Evolutionary conservation across 225 moss, liverwort and hornwort species (phyloP).

Genomic region (Pseudoscleropodium purum): DNA sequence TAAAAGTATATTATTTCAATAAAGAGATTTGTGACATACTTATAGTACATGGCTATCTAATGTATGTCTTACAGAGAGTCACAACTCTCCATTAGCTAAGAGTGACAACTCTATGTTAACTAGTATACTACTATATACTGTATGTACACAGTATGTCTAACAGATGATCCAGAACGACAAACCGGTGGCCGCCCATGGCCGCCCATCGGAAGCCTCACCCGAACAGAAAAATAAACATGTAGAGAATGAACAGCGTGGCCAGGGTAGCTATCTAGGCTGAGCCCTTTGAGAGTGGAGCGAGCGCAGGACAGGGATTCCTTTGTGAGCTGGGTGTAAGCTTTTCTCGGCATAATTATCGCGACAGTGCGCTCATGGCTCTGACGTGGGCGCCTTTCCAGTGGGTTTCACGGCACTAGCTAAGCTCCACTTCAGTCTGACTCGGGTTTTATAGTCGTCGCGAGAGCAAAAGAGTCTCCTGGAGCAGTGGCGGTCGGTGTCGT

Average conservation of each 20-base stretch:
- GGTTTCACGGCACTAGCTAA: neutral
- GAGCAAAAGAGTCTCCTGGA: neutral
- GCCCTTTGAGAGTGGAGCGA: neutral
- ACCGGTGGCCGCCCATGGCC: constrained; percentile 22
- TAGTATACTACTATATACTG: no score
- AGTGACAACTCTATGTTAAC: no score
- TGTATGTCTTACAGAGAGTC: no score
- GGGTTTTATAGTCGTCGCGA: neutral
- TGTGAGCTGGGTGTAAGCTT: constrained; percentile 19
- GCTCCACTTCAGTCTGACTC: neutral
- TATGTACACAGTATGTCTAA: no score
- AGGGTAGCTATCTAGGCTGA: neutral
- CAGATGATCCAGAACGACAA: constrained; percentile 26
- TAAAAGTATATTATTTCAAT: no score
- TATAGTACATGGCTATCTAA: no score
- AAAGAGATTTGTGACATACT: no score
- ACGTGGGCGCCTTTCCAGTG: neutral
- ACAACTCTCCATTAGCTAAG: no score
- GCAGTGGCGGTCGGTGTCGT: constrained; percentile 6
- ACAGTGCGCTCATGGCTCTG: constrained; percentile 1
- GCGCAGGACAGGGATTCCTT: neutral
- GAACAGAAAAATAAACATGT: constrained; percentile 11
- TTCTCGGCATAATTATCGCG: constrained; percentile 2
- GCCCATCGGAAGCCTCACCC: constrained; percentile 29
- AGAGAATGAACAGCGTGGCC: neutral